Evolutionary conservation across 108 stramenopile genomes (phyloP), one percentile per base, ranked within the genome.

Genomic region (Fragilariopsis cylindrus): DNA sequence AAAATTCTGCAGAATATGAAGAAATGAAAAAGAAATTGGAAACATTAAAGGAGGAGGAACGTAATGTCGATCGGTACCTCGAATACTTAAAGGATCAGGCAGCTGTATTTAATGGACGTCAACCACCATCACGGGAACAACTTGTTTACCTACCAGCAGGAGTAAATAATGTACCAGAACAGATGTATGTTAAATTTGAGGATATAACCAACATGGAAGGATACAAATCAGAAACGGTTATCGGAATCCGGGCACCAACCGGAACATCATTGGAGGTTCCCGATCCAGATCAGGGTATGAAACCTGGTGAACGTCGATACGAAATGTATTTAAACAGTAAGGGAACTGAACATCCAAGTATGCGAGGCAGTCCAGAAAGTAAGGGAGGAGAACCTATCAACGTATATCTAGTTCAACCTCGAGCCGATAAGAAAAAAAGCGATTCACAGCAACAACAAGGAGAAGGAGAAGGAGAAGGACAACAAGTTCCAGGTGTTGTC

Each of bases 241-340:
- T 98, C 82, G 97, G 93, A 18, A 92, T 98, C 46, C 81, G 85
- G 30, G 95, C 96, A 60, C 97, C 97, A 40, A 55, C 88, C 7
- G 96, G 96, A 1, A 97, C 96, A 3, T 88, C 87, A 8, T 78
- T 98, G 57, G 97, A 95, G 73, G 95, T 96, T 41, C 94, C 93
- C 1, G 85, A 96, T 78, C 93, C 95, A 2, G 90, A 93, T 58
- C 90, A 96, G 69, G 93, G 87, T 12, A 90, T 92, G 87, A 63
- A 74, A 47, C 62, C 84, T 9, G 92, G 92, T 7, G 60, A 81
- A 7, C 78, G 92, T 50, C 88, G 88, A 54, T 98, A 88, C 72
- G 88, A 98, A 76, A 94, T 98, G 77, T 93, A 83, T 60, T 70
- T 98, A 68, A 92, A 82, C 62, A 89, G 88, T 73, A 85, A 86